Conservation (phyloP, 2,329 filamentous ascomycete genomes). For the Sarocladiaceae sp. region DNA sequence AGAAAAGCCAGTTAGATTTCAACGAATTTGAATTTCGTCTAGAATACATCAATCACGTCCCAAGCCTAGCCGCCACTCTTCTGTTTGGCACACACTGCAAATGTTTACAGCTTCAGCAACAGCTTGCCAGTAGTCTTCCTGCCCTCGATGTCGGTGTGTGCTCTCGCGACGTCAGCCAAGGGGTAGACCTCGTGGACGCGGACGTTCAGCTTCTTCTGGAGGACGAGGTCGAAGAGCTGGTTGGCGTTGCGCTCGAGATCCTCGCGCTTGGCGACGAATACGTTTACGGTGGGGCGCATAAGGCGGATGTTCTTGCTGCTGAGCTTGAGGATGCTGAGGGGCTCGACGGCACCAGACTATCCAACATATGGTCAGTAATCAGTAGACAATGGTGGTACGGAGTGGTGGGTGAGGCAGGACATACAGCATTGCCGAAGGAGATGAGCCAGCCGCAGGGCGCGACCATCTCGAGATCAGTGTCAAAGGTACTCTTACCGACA, state of each 20-base stretch:
- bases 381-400: neutral
- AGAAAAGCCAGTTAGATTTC: neutral
- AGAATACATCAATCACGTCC: too few relatives aligned
- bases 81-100: too few relatives aligned
- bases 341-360: slow-evolving; percentile 65
- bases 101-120: slow-evolving; percentile 46
- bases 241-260: slow-evolving; percentile 64
- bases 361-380: slow-evolving; percentile 12
- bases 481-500: slow-evolving; percentile 80
- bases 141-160: slow-evolving; percentile 73
- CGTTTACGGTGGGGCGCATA: slow-evolving; percentile 65
- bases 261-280: slow-evolving; percentile 62
- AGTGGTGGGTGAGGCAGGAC: slow-evolving; percentile 21
- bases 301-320: slow-evolving; percentile 71
- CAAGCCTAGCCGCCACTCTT: too few relatives aligned
- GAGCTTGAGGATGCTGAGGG: slow-evolving; percentile 51
- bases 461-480: slow-evolving; percentile 66
- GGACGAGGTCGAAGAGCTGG: slow-evolving; percentile 68
- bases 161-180: slow-evolving; percentile 63
- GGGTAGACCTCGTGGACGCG: slow-evolving; percentile 72
- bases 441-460: slow-evolving; percentile 72
- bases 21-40: too few relatives aligned
- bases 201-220: slow-evolving; percentile 62
- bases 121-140: slow-evolving; percentile 81
- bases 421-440: slow-evolving; percentile 73